Evolutionary conservation across 768 basidiomycete species (phyloP).

Genomic region (Coprinopsis marcescibilis): DNA sequence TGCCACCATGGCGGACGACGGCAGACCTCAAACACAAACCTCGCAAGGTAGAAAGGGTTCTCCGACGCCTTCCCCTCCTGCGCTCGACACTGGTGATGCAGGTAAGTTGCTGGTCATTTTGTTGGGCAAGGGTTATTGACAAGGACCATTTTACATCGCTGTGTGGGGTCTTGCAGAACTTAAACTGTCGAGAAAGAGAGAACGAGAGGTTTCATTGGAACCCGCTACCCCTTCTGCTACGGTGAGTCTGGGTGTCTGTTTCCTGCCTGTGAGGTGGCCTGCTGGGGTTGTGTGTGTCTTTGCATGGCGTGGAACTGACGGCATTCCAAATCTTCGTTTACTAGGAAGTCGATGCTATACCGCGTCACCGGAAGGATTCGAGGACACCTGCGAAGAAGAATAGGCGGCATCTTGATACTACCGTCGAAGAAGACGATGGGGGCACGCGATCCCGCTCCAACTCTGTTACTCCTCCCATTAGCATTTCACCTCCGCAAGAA

Average conservation of each 20-base stretch:
- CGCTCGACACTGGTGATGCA: conserved; percentile 6
- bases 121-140: conserved; percentile 18
- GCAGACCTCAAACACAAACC: neutral
- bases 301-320: neutral
- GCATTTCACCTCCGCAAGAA: conserved; percentile 69
- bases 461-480: conserved; percentile 37
- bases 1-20: conserved; percentile 2
- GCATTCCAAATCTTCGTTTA: conserved; percentile 3
- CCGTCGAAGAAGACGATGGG: conserved; percentile 58
- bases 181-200: conserved; percentile 62
- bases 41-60: conserved; percentile 3
- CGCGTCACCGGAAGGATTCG: conserved; percentile 43
- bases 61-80: conserved; percentile 14
- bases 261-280: neutral
- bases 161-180: conserved; percentile 28
- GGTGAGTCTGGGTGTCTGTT: conserved; percentile 25
- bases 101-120: conserved; percentile 11
- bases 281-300: neutral
- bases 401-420: conserved; percentile 52
- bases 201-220: conserved; percentile 74
- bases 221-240: conserved; percentile 47
- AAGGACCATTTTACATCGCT: conserved; percentile 18
- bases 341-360: conserved; percentile 37
- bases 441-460: conserved; percentile 33
- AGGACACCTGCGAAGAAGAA: conserved; percentile 76